phyloP scores from a whole-genome alignment of 768 basidiomycete genomes.

The Tylopilus subfusipes region DNA sequence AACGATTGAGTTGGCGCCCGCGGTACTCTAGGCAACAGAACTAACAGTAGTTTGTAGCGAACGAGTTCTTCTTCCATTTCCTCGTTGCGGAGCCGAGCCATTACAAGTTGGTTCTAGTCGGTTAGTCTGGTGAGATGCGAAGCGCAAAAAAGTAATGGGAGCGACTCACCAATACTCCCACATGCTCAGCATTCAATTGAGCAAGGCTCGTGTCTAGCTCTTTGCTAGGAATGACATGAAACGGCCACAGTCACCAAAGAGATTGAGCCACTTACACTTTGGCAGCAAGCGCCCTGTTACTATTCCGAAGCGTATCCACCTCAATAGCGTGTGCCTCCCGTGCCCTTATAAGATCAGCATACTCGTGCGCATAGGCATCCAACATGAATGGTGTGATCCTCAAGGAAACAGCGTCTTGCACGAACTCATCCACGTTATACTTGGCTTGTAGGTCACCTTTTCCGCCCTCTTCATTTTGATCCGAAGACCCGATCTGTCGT shows the following conservation, averaged over 20 bases:
- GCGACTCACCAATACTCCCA: constrained; percentile 58
- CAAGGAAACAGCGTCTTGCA: constrained; percentile 80
- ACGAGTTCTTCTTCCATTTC: constrained; percentile 94
- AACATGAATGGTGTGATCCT: constrained; percentile 95
- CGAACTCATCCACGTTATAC: constrained; percentile 79
- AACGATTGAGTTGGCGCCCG: neutral
- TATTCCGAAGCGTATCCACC: constrained; percentile 77
- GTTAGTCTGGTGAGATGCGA: constrained; percentile 25
- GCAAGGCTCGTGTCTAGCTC: constrained; percentile 74
- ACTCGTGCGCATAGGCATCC: constrained; percentile 85
- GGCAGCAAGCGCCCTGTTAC: constrained; percentile 67
- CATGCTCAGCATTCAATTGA: constrained; percentile 80
- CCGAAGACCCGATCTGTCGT: constrained; percentile 27
- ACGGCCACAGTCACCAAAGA: neutral
- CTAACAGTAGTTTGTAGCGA: constrained; percentile 83
- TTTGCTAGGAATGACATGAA: constrained; percentile 49
- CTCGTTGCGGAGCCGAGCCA: constrained; percentile 82
- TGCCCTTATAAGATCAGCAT: constrained; percentile 72
- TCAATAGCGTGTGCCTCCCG: constrained; percentile 82
- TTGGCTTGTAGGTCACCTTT: constrained; percentile 18
- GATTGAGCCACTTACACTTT: constrained; percentile 66
- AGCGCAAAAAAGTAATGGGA: neutral
- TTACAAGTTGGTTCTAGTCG: constrained; percentile 85
- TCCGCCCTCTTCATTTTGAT: constrained; percentile 26
- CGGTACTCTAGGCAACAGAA: neutral